A percentile compares a stretch with the other conserved stretches of the same genome.
These are phyloP conservation scores for Hypholoma fasciculare DNA, from an alignment of 768 basidiomycete species.

Conservation along the genomic window DNA sequence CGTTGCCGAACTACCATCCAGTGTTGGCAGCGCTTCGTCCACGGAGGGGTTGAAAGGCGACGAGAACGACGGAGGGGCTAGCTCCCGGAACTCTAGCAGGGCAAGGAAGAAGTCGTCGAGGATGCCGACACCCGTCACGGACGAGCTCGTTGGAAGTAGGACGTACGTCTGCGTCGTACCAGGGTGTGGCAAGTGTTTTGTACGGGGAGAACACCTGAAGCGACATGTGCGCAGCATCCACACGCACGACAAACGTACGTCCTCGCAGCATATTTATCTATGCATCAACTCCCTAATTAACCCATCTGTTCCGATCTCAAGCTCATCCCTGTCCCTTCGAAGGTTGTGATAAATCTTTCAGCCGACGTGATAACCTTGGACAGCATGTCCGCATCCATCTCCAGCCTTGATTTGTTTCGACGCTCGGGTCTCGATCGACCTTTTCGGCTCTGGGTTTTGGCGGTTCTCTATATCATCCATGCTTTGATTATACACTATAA, in stretches of 20 bases:
- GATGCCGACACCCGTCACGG: slow-evolving; percentile 8
- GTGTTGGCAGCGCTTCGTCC: background rate
- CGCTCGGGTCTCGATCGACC: background rate
- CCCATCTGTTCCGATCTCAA: slow-evolving; percentile 19
- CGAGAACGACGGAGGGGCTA: slow-evolving; percentile 16
- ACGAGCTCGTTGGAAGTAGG: slow-evolving; percentile 31
- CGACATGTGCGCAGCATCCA: slow-evolving; percentile 80
- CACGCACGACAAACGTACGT: slow-evolving; percentile 82
- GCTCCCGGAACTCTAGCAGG: slow-evolving; percentile 5
- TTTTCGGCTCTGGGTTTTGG: background rate
- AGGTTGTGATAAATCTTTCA: slow-evolving; percentile 71
- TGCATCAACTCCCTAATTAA: background rate
- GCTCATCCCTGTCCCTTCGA: slow-evolving; percentile 62
- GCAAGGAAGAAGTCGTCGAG: slow-evolving; percentile 10
- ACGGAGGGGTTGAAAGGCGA: slow-evolving; percentile 1
- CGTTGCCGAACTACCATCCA: slow-evolving; percentile 16
- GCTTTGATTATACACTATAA: background rate
- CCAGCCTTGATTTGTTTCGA: slow-evolving; percentile 17
- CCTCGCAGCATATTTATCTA: background rate
- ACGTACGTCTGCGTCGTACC: slow-evolving; percentile 66
- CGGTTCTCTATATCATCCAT: background rate
- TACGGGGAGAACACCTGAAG: slow-evolving; percentile 79
- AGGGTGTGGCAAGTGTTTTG: slow-evolving; percentile 80
- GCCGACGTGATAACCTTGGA: slow-evolving; percentile 73
- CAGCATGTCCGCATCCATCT: slow-evolving; percentile 73